Evolutionary conservation across 2,329 filamentous ascomycete genomes (phyloP).

Genomic region (Apiospora sp.): DNA sequence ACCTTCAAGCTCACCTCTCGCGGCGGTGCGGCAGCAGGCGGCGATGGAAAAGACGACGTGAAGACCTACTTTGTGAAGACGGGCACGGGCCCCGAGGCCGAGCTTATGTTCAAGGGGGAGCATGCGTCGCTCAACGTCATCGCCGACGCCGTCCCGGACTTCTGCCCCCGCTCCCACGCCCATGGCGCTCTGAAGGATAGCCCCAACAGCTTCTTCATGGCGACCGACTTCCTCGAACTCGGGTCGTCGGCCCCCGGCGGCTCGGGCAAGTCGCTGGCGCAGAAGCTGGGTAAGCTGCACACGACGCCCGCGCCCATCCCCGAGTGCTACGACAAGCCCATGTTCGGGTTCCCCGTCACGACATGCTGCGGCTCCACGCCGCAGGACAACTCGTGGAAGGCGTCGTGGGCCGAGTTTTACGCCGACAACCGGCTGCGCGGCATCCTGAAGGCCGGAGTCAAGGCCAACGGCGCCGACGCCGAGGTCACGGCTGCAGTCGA

Average conservation of each 20-base stretch:
- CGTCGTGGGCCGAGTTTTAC: slow-evolving; percentile 87
- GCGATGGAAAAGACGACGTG: slow-evolving; percentile 39
- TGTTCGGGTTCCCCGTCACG: slow-evolving; percentile 84
- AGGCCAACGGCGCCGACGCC: slow-evolving; percentile 69
- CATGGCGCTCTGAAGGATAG: slow-evolving; percentile 68
- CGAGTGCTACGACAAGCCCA: slow-evolving; percentile 61
- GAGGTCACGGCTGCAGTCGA: slow-evolving; percentile 72
- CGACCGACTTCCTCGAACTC: slow-evolving; percentile 83
- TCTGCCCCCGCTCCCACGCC: slow-evolving; percentile 80
- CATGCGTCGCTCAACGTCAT: slow-evolving; percentile 86
- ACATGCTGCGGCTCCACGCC: slow-evolving; percentile 88
- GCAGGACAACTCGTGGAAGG: slow-evolving; percentile 78
- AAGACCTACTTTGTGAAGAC: slow-evolving; percentile 77
- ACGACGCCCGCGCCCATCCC: slow-evolving; percentile 75
- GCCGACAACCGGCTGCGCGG: slow-evolving; percentile 75
- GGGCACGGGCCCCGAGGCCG: slow-evolving; percentile 64
- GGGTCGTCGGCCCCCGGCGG: slow-evolving; percentile 50
- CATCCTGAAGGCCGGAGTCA: slow-evolving; percentile 66
- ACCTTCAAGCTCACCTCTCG: slow-evolving; percentile 66
- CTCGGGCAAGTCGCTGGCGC: slow-evolving; percentile 68
- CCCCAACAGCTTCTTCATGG: slow-evolving; percentile 63
- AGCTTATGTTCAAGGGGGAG: slow-evolving; percentile 79
- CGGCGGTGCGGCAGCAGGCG: slow-evolving; percentile 40
- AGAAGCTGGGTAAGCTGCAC: slow-evolving; percentile 82
- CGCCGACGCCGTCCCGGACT: slow-evolving; percentile 71